A percentile compares a stretch with the other conserved stretches of the same genome.
Evolutionary conservation across 2,329 filamentous ascomycete species (phyloP).

Genomic region (Nigrograna mackinnonii): DNA sequence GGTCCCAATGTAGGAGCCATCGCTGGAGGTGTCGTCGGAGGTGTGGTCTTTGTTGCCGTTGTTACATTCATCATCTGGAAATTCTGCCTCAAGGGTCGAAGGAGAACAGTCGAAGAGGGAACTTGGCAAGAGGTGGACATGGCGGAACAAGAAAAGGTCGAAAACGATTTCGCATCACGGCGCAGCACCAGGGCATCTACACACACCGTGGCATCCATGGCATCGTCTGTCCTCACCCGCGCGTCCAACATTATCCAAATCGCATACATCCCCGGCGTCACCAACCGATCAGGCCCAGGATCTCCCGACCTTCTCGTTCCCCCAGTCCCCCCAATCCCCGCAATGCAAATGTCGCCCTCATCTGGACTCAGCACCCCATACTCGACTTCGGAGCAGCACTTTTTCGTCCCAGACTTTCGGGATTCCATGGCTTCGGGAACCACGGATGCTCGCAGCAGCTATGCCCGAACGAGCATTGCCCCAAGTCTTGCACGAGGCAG

Average conservation of each 20-base stretch:
- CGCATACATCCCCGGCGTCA: constrained; percentile 96
- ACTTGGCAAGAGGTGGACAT: constrained; percentile 61
- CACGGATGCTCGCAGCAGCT: constrained; percentile 56
- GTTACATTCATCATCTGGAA: constrained; percentile 83
- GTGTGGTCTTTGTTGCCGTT: constrained; percentile 73
- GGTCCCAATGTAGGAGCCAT: constrained; percentile 80
- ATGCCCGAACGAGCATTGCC: constrained; percentile 52
- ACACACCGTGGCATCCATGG: constrained; percentile 87
- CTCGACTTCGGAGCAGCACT: constrained; percentile 73
- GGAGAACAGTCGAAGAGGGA: constrained; percentile 63
- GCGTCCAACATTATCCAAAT: constrained; percentile 99
- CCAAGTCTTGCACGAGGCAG: constrained; percentile 55
- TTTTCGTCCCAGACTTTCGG: constrained; percentile 90
- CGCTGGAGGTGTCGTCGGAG: constrained; percentile 87
- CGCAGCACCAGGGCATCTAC: constrained; percentile 73
- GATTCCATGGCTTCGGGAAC: constrained; percentile 88
- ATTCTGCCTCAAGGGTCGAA: constrained; percentile 81
- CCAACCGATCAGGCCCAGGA: constrained; percentile 84
- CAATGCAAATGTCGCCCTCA: constrained; percentile 56
- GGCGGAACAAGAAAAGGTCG: constrained; percentile 59
- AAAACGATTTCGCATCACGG: constrained; percentile 59
- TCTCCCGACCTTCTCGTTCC: constrained; percentile 81
- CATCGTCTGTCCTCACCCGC: constrained; percentile 90
- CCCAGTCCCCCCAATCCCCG: constrained; percentile 90
- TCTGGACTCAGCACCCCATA: constrained; percentile 62